phyloP scores from a whole-genome alignment of 148 eudicot species.

The Silene conica region DNA sequence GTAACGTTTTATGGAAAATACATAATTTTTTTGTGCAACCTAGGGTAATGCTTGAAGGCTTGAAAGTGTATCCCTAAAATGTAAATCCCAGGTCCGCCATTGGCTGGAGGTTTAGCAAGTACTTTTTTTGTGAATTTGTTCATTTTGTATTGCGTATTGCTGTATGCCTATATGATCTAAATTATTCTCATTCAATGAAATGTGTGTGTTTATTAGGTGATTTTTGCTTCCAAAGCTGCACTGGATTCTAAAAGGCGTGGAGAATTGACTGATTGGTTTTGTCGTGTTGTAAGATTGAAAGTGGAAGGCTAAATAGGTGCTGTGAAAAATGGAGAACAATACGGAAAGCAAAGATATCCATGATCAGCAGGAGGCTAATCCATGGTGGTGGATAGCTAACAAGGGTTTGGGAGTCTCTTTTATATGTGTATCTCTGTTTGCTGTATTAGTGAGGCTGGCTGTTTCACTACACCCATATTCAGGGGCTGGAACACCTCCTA shows the following conservation, averaged over 20 bases:
- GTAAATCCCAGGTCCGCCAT: too few species aligned
- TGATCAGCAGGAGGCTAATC: slow-evolving; percentile 29
- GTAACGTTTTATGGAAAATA: too few species aligned
- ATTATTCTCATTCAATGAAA: not conserved
- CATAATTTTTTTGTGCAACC: too few species aligned
- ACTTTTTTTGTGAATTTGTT: not conserved
- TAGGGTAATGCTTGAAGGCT: too few species aligned
- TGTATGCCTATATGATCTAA: not conserved
- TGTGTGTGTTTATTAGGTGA: not conserved
- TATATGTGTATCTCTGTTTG: slow-evolving; percentile 58
- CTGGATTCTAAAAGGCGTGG: not conserved
- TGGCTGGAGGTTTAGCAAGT: not conserved
- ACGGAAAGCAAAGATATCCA: slow-evolving; percentile 27
- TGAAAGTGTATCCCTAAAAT: too few species aligned
- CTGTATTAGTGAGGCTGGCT: slow-evolving; percentile 58
- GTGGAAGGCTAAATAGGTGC: not conserved
- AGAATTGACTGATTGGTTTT: not conserved
- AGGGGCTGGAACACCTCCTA: slow-evolving; percentile 80
- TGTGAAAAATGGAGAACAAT: slow-evolving; percentile 29
- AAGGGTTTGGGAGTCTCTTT: slow-evolving; percentile 51
- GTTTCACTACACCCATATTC: slow-evolving; percentile 83
- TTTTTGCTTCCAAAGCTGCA: not conserved
- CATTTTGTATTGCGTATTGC: not conserved
- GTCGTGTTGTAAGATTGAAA: not conserved
- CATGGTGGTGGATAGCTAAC: slow-evolving; percentile 60